phyloP scores from a whole-genome alignment of 179 eudicot genomes.

The Drosera spatulata region DNA sequence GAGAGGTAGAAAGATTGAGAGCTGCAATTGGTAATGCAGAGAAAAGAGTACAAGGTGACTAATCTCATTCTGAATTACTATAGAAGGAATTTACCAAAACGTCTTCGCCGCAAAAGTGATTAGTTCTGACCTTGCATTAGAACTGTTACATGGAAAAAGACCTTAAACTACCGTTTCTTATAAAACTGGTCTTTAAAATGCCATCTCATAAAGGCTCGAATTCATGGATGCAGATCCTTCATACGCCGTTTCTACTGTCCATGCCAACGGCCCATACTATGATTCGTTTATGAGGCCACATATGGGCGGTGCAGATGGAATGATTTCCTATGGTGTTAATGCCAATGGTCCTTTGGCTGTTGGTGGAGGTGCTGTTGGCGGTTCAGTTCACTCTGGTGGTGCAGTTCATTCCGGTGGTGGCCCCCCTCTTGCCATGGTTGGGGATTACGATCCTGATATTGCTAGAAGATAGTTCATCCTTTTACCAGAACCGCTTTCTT shows the following conservation, averaged over 20 bases:
- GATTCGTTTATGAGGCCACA: conserved; percentile 31
- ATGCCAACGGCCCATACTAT: conserved; percentile 33
- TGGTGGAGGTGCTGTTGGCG: background rate
- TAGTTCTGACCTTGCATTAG: too few species aligned
- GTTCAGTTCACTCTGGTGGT: conserved; percentile 8
- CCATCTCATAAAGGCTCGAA: too few species aligned
- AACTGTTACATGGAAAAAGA: too few species aligned
- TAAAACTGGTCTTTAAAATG: too few species aligned
- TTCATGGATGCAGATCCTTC: conserved; percentile 18
- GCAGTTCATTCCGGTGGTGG: background rate
- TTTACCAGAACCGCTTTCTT: too few species aligned
- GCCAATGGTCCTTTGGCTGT: conserved; percentile 7
- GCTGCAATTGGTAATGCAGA: conserved; percentile 51
- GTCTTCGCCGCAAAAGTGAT: too few species aligned
- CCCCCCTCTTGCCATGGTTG: too few species aligned
- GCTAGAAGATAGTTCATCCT: too few species aligned
- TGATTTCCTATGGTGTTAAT: conserved; percentile 14
- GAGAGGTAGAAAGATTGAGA: conserved; percentile 57
- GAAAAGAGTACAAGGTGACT: conserved; percentile 52
- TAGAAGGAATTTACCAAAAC: background rate
- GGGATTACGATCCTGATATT: too few species aligned
- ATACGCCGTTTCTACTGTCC: conserved; percentile 21
- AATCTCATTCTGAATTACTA: background rate
- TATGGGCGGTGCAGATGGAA: conserved; percentile 18
- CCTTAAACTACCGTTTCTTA: too few species aligned